These are phyloP conservation scores for Penicillium sclerotigenum DNA, from an alignment of 2,329 filamentous ascomycete species.

Conservation along the genomic window DNA sequence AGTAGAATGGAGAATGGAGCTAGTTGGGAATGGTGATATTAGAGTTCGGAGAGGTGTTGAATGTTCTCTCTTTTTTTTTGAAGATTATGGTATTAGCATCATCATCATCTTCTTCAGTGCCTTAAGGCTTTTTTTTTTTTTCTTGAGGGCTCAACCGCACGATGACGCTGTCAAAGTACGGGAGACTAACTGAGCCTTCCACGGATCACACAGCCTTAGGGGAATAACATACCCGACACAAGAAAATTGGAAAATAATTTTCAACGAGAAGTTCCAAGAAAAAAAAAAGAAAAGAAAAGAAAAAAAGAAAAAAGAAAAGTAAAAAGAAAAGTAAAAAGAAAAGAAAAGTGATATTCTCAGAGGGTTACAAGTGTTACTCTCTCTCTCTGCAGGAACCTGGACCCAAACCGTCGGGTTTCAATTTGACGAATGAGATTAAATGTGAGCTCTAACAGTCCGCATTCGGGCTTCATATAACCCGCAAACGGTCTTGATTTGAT, in stretches of 20 bases:
- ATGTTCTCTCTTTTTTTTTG: too few species aligned
- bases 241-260: background rate
- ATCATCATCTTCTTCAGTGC: background rate
- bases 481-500: background rate
- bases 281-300: background rate
- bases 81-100: background rate
- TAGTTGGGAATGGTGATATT: conserved; percentile 10
- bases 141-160: conserved; percentile 31
- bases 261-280: background rate
- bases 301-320: too few species aligned
- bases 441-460: background rate
- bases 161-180: conserved; percentile 33
- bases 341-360: too few species aligned
- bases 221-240: conserved; percentile 6
- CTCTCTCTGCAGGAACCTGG: background rate
- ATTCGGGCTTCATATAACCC: background rate
- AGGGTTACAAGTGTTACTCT: background rate
- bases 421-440: background rate
- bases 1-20: conserved; percentile 4
- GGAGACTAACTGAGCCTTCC: conserved; percentile 33
- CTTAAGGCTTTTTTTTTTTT: conserved; percentile 4
- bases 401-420: background rate
- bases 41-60: background rate
- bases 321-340: too few species aligned
- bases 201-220: conserved; percentile 22